Evolutionary conservation across 352 stramenopile genomes (phyloP).

Genomic region (Hyaloperonospora arabidopsidis): DNA sequence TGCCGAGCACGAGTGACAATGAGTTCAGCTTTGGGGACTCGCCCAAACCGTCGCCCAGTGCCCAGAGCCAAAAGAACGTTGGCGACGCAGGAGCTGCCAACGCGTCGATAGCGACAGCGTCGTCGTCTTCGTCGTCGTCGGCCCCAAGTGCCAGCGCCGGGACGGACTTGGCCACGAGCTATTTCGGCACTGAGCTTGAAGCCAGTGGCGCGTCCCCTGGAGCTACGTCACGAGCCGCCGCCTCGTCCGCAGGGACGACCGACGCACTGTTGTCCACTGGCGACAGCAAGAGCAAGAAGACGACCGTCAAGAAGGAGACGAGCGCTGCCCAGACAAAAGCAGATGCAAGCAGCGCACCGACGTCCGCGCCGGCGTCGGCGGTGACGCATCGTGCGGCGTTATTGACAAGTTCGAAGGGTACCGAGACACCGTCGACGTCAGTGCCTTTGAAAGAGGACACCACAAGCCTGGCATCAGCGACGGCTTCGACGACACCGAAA

Average conservation of each 20-base stretch:
- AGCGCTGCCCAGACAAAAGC: slow-evolving; percentile 26
- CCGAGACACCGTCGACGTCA: slow-evolving; percentile 12
- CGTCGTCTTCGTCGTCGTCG: slow-evolving; percentile 3
- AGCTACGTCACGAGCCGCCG: slow-evolving; percentile 1
- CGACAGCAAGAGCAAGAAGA: slow-evolving; percentile 26
- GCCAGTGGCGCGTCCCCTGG: slow-evolving; percentile 5
- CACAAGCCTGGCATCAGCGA: slow-evolving; percentile 7
- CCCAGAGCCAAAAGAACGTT: slow-evolving; percentile 13
- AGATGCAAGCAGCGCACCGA: slow-evolving; percentile 10
- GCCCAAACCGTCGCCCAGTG: slow-evolving; percentile 41
- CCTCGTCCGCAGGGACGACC: slow-evolving; percentile 16
- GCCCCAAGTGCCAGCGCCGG: slow-evolving; percentile 11
- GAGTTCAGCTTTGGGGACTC: slow-evolving; percentile 80
- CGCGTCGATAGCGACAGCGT: background rate
- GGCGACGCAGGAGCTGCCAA: slow-evolving; percentile 5
- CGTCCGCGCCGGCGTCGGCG: slow-evolving; percentile 5
- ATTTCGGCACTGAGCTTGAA: slow-evolving; percentile 66
- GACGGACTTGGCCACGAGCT: slow-evolving; percentile 42
- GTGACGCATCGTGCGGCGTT: slow-evolving; percentile 11
- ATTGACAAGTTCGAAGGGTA: slow-evolving; percentile 10
- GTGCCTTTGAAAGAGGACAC: slow-evolving; percentile 17
- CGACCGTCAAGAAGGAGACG: slow-evolving; percentile 27
- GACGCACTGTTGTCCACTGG: slow-evolving; percentile 5
- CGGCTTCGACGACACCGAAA: slow-evolving; percentile 19
- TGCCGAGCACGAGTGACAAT: slow-evolving; percentile 38